Evolutionary conservation across 2,329 filamentous ascomycete genomes (phyloP).

Genomic region (Clarireedia monteithiana): DNA sequence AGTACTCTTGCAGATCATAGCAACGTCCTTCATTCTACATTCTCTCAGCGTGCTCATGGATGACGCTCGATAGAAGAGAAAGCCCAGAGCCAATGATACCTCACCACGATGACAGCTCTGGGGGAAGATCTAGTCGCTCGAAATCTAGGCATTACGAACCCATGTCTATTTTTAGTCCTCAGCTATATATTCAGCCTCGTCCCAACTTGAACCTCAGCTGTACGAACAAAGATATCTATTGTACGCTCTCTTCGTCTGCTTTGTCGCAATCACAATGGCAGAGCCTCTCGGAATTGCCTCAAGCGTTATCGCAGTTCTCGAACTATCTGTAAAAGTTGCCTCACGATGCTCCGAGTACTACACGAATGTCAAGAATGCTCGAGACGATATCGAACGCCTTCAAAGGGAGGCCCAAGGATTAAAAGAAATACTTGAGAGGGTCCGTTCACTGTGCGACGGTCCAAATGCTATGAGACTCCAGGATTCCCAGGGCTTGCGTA

Average conservation of each 20-base stretch:
- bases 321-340: slow-evolving; percentile 32
- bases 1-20: too few relatives aligned
- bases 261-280: slow-evolving; percentile 11
- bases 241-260: slow-evolving; percentile 10
- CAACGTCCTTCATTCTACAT: too few relatives aligned
- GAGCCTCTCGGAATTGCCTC: slow-evolving; percentile 27
- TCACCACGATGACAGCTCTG: too few relatives aligned
- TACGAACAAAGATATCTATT: slow-evolving; percentile 27
- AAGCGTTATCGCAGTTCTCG: slow-evolving; percentile 33
- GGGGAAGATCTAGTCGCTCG: too few relatives aligned
- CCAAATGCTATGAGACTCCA: slow-evolving; percentile 24
- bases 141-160: too few relatives aligned
- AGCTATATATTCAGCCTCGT: not conserved
- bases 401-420: slow-evolving; percentile 25
- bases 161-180: too few relatives aligned
- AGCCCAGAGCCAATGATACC: too few relatives aligned
- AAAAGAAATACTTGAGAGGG: slow-evolving; percentile 21
- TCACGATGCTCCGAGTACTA: slow-evolving; percentile 32
- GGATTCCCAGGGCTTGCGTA: slow-evolving; percentile 20
- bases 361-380: slow-evolving; percentile 5
- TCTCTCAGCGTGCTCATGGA: too few relatives aligned
- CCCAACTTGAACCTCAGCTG: slow-evolving; percentile 8
- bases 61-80: too few relatives aligned
- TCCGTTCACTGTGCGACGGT: slow-evolving; percentile 25
- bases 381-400: slow-evolving; percentile 30